Evolutionary conservation across 2,329 filamentous ascomycete genomes (phyloP), one percentile per base, ranked within the genome.

Genomic region (Penicillium corylophilum): DNA sequence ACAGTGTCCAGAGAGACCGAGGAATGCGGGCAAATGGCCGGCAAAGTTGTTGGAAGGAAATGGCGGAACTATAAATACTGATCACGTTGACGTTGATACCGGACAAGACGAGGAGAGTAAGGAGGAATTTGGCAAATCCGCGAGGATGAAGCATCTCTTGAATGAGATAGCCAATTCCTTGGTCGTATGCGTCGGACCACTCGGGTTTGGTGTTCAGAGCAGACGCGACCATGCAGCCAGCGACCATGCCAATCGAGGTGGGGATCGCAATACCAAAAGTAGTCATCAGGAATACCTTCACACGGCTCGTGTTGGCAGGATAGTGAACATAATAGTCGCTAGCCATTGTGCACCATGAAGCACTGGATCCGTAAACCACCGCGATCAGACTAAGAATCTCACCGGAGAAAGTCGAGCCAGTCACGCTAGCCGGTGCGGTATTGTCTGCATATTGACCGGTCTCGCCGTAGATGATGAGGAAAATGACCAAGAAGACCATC

Each of bases 401-500:
- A 9, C 66, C 69, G 20, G 65, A 52, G 29, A 66, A 56, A 24
- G 49, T 59, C 23, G 64, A 46, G 12, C 62, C 58, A 2, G 73
- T 67, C 2, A 68, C 68, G 4, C 68, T 55, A 3, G 73, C 66
- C 3, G 69, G 69, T 2, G 71, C 67, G 7, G 61, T 57, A 49
- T 70, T 65, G 57, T 79, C 72, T 4, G 75, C 77, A 40, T 71
- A 72, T 20, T 62, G 57, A 26, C 71, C 77, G 1, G 72, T 70
- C 62, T 79, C 73, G 41, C 75, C 76, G 53, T 77, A 78, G 59
- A 81, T 74, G 61, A 80, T 72, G 59, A 79, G 60, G 59, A 80
- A 80, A 43, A 54, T 59, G 29, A 69, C 50, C 42, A 69, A 67
- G 51, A 64, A 65, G 39, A 68, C 42, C 18, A 66, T 50, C 67